Evolutionary conservation across 192 early-diverging fungal species (phyloP), one percentile per base, ranked within the genome.

Genomic region (Coemansia sp.): DNA sequence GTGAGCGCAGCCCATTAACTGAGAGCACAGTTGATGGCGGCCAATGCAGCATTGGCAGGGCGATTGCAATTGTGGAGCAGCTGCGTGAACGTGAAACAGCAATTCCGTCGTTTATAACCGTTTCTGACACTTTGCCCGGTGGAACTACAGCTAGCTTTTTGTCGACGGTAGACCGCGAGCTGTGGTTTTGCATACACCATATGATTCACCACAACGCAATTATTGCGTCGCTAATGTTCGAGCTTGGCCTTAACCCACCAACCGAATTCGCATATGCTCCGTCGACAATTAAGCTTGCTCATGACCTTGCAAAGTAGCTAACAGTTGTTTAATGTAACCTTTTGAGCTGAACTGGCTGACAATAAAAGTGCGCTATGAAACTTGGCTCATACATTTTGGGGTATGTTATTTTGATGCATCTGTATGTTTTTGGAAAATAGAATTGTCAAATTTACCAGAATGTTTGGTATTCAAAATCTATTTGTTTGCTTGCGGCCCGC

Each of bases 151-250:
- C 48, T 11, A 35, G 43, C 7, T 68, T 77, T 43, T 18, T 62
- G 64, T 83, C 82, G 2, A 73, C 77, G 0, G 38, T 73, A 13
- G 73, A 71, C 22, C 56, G 82, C 5, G 82, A 83, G 47, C 77
- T 83, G 12, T 83, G 82, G 82, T 83, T 83, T 62, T 83, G 82
- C 39, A 65, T 64, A 16, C 82, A 83, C 63, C 82, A 83, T 55
- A 75, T 75, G 71, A 66, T 83, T 35, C 82, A 83, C 32, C 82
- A 83, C 50, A 74, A 80, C 59, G 82, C 82, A 7, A 57, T 83
- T 48, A 78, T 83, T 37, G 70, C 76, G 9, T 60, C 58, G 35
- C 55, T 83, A 35, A 63, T 78, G 61, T 35, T 64, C 24, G 81
- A 83, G 48, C 54, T 71, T 37, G 81, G 69, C 0, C 54, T 67